Evolutionary conservation across 768 basidiomycete species (phyloP).

Genomic region (Glaciozyma martinii): DNA sequence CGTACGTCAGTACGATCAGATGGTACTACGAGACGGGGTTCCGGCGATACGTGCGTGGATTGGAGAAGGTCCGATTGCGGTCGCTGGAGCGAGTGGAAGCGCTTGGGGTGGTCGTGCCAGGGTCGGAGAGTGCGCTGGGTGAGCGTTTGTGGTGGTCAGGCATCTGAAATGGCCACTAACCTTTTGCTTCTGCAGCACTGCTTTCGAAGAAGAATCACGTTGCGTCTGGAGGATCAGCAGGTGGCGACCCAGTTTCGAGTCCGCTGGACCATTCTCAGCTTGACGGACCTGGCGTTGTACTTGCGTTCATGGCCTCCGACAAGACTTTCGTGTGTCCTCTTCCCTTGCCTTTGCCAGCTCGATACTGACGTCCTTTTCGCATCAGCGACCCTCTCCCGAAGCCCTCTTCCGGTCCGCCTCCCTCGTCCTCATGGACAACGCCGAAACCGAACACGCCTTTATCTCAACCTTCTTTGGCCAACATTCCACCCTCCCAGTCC

Average conservation of each 20-base stretch:
- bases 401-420: slow-evolving; percentile 73
- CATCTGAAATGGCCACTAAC: neutral
- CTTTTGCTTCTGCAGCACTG: neutral
- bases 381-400: slow-evolving; percentile 72
- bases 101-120: neutral
- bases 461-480: slow-evolving; percentile 68
- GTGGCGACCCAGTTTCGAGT: neutral
- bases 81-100: neutral
- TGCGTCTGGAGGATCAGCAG: neutral
- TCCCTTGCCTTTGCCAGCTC: neutral
- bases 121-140: slow-evolving; percentile 14
- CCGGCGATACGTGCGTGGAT: slow-evolving; percentile 71
- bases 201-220: neutral
- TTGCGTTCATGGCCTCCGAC: slow-evolving; percentile 83
- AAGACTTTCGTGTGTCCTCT: slow-evolving; percentile 48
- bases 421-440: slow-evolving; percentile 89
- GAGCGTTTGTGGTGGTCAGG: neutral
- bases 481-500: slow-evolving; percentile 20
- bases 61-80: slow-evolving; percentile 65
- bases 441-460: slow-evolving; percentile 84
- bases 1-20: slow-evolving; percentile 71
- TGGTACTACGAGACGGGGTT: slow-evolving; percentile 95
- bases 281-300: slow-evolving; percentile 64
- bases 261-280: neutral
- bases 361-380: neutral